These are phyloP conservation scores for Pugionium cornutum DNA, from an alignment of 345 rosid species.

Conservation along the genomic window DNA sequence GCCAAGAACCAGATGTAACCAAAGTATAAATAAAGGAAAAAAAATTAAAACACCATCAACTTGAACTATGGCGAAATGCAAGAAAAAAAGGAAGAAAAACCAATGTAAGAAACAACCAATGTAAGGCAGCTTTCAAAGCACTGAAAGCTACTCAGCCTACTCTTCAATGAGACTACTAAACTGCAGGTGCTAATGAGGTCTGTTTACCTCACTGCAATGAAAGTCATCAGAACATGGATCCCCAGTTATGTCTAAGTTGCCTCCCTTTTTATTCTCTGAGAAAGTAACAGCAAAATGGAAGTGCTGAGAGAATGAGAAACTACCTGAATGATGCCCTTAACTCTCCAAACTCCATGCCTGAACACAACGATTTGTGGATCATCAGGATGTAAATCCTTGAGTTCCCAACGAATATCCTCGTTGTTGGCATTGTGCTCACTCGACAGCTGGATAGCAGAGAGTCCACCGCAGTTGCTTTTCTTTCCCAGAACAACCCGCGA, in stretches of 20 bases:
- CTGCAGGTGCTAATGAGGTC: background rate
- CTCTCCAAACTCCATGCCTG: slow-evolving; percentile 93
- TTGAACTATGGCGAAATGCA: background rate
- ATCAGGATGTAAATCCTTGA: slow-evolving; percentile 73
- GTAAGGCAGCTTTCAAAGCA: background rate
- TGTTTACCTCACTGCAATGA: background rate
- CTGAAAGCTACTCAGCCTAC: background rate
- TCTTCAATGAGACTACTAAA: slow-evolving; percentile 3
- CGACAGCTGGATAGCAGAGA: slow-evolving; percentile 78
- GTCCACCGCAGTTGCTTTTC: slow-evolving; percentile 69
- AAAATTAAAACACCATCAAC: background rate
- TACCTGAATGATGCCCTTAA: slow-evolving; percentile 95
- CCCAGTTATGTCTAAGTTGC: background rate
- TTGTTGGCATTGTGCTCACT: slow-evolving; percentile 87
- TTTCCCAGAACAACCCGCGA: slow-evolving; percentile 82
- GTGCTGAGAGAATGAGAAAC: slow-evolving; percentile 6
- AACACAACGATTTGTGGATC: slow-evolving; percentile 85
- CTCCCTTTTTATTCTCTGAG: too few relatives aligned
- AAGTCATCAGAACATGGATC: background rate
- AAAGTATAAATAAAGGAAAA: background rate
- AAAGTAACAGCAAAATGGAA: background rate
- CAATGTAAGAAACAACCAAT: background rate
- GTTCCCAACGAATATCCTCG: slow-evolving; percentile 80
- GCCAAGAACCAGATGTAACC: background rate
- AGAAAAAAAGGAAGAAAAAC: background rate